These are phyloP conservation scores for Amanita rimosa DNA, from an alignment of 768 basidiomycete genomes.

Conservation along the genomic window DNA sequence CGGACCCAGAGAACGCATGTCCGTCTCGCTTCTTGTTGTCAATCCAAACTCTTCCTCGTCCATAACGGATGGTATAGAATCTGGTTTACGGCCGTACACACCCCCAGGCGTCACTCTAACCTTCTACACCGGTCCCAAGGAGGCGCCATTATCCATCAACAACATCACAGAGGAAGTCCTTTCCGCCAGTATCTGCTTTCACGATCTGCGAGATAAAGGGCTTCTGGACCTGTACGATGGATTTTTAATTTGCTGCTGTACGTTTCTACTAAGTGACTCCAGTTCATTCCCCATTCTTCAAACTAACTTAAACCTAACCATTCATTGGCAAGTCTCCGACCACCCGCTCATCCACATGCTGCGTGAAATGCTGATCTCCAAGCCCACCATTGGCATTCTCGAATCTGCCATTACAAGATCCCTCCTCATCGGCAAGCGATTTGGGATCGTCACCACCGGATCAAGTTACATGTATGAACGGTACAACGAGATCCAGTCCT, in stretches of 20 bases:
- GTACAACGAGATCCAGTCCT: constrained; percentile 20
- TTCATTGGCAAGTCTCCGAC: constrained; percentile 28
- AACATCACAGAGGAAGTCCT: constrained; percentile 20
- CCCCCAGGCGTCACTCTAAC: constrained; percentile 18
- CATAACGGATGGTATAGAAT: constrained; percentile 20
- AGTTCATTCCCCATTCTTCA: no score
- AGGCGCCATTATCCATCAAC: constrained; percentile 21
- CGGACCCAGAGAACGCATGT: no score
- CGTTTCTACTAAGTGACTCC: background rate
- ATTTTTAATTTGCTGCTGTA: constrained; percentile 28
- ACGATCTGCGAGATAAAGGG: constrained; percentile 15
- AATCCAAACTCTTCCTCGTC: constrained; percentile 26
- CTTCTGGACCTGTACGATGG: constrained; percentile 21
- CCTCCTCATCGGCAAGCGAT: constrained; percentile 22
- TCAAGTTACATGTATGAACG: constrained; percentile 21
- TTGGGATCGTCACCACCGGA: constrained; percentile 27
- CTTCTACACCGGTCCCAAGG: constrained; percentile 22
- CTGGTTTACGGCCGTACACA: constrained; percentile 12
- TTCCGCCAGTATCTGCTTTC: constrained; percentile 19
- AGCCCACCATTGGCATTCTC: constrained; percentile 24
- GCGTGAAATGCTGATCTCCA: constrained; percentile 19
- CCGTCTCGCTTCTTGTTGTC: constrained; percentile 19
- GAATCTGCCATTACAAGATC: constrained; percentile 23
- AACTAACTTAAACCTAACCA: no score
- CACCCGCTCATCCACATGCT: constrained; percentile 24